phyloP scores from a whole-genome alignment of 371 early-diverging fungal species.

The Rhizopus arrhizus region DNA sequence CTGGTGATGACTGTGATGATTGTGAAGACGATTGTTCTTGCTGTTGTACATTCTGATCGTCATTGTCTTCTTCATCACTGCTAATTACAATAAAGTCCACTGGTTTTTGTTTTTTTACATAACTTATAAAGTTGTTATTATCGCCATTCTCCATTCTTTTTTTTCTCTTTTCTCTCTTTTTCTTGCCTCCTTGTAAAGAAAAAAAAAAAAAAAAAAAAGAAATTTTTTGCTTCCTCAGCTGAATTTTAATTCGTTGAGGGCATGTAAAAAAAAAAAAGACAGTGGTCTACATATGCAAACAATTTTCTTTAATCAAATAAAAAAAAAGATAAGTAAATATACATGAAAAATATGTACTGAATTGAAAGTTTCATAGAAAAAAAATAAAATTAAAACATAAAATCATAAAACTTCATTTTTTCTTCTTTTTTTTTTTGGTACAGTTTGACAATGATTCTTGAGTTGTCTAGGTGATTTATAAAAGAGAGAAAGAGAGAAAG shows the following conservation, averaged over 20 bases:
- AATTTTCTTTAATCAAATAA: background rate
- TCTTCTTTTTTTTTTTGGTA: constrained; percentile 2
- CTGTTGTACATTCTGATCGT: background rate
- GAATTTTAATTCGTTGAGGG: background rate
- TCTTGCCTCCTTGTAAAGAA: background rate
- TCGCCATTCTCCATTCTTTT: background rate
- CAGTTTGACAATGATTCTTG: background rate
- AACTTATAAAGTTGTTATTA: background rate
- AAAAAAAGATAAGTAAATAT: background rate
- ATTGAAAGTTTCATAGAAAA: background rate
- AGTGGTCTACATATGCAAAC: background rate
- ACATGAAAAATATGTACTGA: constrained; percentile 4
- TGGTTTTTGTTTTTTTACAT: background rate
- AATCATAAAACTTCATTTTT: constrained; percentile 5
- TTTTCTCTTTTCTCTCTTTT: background rate
- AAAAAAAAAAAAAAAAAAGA: background rate
- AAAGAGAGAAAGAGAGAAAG: background rate
- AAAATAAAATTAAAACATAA: background rate
- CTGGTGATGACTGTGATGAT: too few species aligned
- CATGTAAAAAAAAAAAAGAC: constrained; percentile 2
- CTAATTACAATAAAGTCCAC: constrained; percentile 23
- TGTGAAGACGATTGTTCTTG: background rate
- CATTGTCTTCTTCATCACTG: constrained; percentile 28
- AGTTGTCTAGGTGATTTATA: background rate
- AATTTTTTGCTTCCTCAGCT: background rate